A percentile compares a stretch with the other conserved stretches of the same genome.
phyloP scores from a whole-genome alignment of 2,329 filamentous ascomycete genomes.

The Juglanconis juglandina region DNA sequence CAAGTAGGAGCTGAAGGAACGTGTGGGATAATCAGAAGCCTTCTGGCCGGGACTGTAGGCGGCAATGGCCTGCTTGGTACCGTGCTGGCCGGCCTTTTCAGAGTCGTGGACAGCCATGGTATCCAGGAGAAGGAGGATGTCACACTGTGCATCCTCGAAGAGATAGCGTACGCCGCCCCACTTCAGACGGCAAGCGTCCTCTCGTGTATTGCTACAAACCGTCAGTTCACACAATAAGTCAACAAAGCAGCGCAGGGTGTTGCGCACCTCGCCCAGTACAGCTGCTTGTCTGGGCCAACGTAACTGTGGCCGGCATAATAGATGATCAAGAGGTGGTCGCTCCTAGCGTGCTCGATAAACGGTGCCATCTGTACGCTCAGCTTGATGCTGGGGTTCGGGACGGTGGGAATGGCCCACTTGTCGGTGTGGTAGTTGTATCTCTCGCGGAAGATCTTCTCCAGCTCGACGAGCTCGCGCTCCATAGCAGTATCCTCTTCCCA shows the following conservation, averaged over 20 bases:
- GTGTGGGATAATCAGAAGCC: slow-evolving; percentile 40
- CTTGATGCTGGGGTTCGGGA: slow-evolving; percentile 57
- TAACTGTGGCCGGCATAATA: slow-evolving; percentile 64
- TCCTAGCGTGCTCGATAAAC: slow-evolving; percentile 55
- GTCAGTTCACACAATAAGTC: slow-evolving; percentile 18
- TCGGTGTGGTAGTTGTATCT: slow-evolving; percentile 60
- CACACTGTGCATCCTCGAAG: slow-evolving; percentile 60
- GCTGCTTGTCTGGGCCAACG: slow-evolving; percentile 54
- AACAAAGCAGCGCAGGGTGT: not conserved
- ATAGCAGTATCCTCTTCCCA: slow-evolving; percentile 60
- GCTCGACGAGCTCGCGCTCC: slow-evolving; percentile 49
- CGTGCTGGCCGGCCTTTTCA: slow-evolving; percentile 48
- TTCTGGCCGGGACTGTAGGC: slow-evolving; percentile 54
- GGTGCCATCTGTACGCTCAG: slow-evolving; percentile 58
- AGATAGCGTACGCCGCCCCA: slow-evolving; percentile 62
- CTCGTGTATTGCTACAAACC: slow-evolving; percentile 48
- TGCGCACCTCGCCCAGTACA: slow-evolving; percentile 63
- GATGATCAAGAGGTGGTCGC: slow-evolving; percentile 60
- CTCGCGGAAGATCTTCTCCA: slow-evolving; percentile 57
- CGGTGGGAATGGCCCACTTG: slow-evolving; percentile 58
- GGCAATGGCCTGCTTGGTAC: slow-evolving; percentile 61
- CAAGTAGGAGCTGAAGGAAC: slow-evolving; percentile 57
- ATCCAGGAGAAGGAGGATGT: slow-evolving; percentile 61
- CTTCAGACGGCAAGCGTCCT: slow-evolving; percentile 58
- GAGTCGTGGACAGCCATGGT: slow-evolving; percentile 56